Evolutionary conservation across 768 basidiomycete genomes (phyloP), one percentile per base, ranked within the genome.

Genomic region (Serendipita sp.): DNA sequence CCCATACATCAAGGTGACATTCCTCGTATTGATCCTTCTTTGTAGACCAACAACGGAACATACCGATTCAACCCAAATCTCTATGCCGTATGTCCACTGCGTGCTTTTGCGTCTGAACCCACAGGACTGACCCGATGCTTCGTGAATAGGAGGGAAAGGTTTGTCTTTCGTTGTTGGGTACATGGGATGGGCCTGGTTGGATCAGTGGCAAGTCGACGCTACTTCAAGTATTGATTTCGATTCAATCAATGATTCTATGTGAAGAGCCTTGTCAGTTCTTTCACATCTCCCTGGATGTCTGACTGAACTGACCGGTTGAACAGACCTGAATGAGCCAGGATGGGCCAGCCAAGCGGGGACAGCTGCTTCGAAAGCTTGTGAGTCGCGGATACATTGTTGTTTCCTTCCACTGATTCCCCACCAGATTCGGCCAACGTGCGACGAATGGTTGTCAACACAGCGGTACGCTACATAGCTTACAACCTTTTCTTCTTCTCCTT

Each of bases 91-190:
- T 68, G 81, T 75, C 62, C 31, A 42, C 17, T 16, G 33, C n/a
- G n/a, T n/a, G n/a, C 64, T 60, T 17, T 42, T 3, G 26, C 9
- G 62, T 33, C 17, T 42, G 3, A 56, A 61, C 63, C 61, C 33
- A 30, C 43, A 31, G 5, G 20, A 1, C 28, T 64, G 33, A 16
- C 45, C 33, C n/a, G n/a, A n/a, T n/a, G n/a, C n/a, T n/a, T n/a
- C n/a, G n/a, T n/a, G n/a, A n/a, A n/a, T 64, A 89, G 85, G 90
- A 94, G 69, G 90, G 91, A 53, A 97, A 97, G 78, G 94, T 97
- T 16, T 96, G 94, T 72, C 74, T 95, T 38, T 91, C 89, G 26
- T 75, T 96, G 17, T 78, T 96, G 24, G 93, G 93, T 31, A 96
- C 94, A 13, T 96, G 94, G 94, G 71, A 75, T 17, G 93, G 94